A percentile compares a stretch with the other conserved stretches of the same genome.
phyloP scores from a whole-genome alignment of 2,329 filamentous ascomycete genomes.

The Karstenula rhodostoma region DNA sequence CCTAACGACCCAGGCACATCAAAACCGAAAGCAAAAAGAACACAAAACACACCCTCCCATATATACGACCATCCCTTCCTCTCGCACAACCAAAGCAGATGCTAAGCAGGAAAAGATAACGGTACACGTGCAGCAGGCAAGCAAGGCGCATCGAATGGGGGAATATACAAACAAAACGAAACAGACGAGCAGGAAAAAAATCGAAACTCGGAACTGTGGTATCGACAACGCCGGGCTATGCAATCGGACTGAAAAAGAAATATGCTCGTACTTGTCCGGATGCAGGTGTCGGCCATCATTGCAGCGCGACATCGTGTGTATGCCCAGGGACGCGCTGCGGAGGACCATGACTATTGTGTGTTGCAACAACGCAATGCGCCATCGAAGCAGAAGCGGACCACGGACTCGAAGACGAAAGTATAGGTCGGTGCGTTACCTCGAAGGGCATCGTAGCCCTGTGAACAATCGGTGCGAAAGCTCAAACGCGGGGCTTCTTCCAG shows the following conservation, averaged over 20 bases:
- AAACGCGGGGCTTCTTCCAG: conserved; percentile 68
- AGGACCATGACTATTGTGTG: neutral
- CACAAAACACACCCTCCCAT: conserved; percentile 1
- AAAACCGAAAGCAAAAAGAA: neutral
- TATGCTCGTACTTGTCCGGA: neutral
- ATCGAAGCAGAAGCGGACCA: neutral
- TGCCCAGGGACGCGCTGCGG: conserved; percentile 3
- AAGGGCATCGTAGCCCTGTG: neutral
- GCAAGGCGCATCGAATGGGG: conserved; percentile 16
- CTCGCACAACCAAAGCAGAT: conserved; percentile 25
- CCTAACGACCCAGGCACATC: neutral
- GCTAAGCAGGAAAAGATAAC: conserved; percentile 21
- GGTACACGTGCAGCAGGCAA: conserved; percentile 25
- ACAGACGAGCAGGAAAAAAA: neutral
- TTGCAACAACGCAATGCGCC: neutral
- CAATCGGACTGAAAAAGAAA: conserved; percentile 26
- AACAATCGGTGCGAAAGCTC: conserved; percentile 7
- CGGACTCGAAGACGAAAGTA: neutral
- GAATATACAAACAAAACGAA: conserved; percentile 1
- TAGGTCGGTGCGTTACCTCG: neutral
- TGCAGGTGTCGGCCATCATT: neutral
- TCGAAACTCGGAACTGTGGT: conserved; percentile 26
- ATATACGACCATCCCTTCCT: conserved; percentile 9
- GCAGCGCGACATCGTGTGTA: conserved; percentile 13
- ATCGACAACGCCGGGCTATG: conserved; percentile 51